Conservation (phyloP, 2,329 filamentous ascomycete genomes). For the Alternaria burnsii region DNA sequence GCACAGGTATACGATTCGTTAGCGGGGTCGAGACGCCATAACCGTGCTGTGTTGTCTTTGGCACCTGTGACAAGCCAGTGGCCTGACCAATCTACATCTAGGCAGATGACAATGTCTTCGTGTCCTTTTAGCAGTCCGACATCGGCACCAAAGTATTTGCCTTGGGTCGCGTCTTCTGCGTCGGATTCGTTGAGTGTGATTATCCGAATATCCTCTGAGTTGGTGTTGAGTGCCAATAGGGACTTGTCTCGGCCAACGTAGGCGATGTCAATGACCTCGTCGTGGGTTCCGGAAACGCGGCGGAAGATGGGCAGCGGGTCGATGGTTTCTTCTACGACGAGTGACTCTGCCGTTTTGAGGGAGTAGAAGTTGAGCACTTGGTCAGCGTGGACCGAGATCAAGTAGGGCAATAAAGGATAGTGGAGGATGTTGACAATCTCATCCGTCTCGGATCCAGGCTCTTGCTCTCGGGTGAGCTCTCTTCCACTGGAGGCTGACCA, state of each 20-base stretch:
- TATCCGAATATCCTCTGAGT: constrained; percentile 90
- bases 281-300: constrained; percentile 93
- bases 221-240: constrained; percentile 88
- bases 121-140: constrained; percentile 87
- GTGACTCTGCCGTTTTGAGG: constrained; percentile 54
- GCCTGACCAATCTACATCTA: constrained; percentile 96
- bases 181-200: constrained; percentile 69
- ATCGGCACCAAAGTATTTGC: constrained; percentile 87
- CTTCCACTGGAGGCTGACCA: constrained; percentile 81
- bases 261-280: constrained; percentile 94
- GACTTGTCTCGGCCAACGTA: constrained; percentile 84
- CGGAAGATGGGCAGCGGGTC: constrained; percentile 69
- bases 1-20: constrained; percentile 81
- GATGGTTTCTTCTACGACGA: constrained; percentile 58
- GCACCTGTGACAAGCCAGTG: constrained; percentile 96
- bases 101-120: constrained; percentile 91
- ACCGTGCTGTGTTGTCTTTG: constrained; percentile 92
- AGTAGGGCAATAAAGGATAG: constrained; percentile 69
- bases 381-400: constrained; percentile 86
- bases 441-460: constrained; percentile 66
- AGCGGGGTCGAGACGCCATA: constrained; percentile 85
- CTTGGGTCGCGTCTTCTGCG: constrained; percentile 36
- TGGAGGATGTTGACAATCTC: constrained; percentile 77
- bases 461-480: constrained; percentile 81
- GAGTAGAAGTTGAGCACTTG: constrained; percentile 85